Conservation (phyloP, 352 stramenopile genomes). For the Pythium rishiriense region DNA sequence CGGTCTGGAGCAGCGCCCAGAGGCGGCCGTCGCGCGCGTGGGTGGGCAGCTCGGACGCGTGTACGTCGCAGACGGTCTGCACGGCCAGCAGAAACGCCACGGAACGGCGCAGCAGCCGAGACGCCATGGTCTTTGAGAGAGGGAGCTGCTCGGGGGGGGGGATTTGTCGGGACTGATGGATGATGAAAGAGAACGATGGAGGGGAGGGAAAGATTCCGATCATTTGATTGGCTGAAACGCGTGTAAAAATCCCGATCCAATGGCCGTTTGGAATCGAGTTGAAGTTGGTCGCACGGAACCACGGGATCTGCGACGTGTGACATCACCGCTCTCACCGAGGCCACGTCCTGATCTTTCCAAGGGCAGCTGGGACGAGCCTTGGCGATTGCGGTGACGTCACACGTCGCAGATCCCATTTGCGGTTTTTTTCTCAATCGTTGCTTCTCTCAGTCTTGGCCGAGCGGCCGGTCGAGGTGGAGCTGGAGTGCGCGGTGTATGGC, state of each 20-base stretch:
- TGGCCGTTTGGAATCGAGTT: too few species aligned
- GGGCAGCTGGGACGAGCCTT: too few species aligned
- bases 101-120: slow-evolving; percentile 5
- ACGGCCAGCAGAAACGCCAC: slow-evolving; percentile 3
- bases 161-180: too few species aligned
- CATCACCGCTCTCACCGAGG: too few species aligned
- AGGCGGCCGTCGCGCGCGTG: slow-evolving; percentile 53
- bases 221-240: background rate
- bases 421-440: too few species aligned
- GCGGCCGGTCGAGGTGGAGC: background rate
- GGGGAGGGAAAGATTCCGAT: background rate
- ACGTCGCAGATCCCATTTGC: too few species aligned
- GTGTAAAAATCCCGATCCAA: background rate
- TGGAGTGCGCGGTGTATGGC: slow-evolving; percentile 1
- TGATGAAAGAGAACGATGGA: too few species aligned
- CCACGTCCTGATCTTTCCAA: too few species aligned
- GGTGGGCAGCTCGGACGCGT: slow-evolving; percentile 15
- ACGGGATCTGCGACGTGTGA: too few species aligned
- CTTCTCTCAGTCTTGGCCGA: too few species aligned
- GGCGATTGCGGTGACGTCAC: too few species aligned
- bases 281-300: too few species aligned
- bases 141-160: background rate
- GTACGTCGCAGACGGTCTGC: background rate
- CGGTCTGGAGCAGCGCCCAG: slow-evolving; percentile 51
- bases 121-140: background rate